phyloP scores from a whole-genome alignment of 371 early-diverging fungal genomes.

The Coemansia linderi region DNA sequence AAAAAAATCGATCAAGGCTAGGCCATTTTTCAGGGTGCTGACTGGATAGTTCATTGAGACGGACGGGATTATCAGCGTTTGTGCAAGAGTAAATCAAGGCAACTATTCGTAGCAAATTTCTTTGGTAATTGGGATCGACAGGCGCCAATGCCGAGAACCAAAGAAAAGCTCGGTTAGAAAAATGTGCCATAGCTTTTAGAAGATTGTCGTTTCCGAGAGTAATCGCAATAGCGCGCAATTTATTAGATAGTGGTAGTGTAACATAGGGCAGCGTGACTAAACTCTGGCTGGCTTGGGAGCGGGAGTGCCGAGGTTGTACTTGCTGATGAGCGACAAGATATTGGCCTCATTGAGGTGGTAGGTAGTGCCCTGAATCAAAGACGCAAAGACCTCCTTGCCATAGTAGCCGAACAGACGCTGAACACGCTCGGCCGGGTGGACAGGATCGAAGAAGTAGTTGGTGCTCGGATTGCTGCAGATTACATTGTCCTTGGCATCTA shows the following conservation, averaged over 20 bases:
- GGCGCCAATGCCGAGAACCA: not conserved
- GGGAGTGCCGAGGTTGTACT: constrained; percentile 24
- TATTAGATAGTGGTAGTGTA: not conserved
- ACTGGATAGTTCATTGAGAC: not conserved
- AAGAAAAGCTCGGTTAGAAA: not conserved
- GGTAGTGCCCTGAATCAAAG: constrained; percentile 1
- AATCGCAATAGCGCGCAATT: not conserved
- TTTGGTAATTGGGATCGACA: not conserved
- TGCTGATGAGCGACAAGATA: constrained; percentile 23
- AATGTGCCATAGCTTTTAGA: not conserved
- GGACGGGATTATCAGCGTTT: not conserved
- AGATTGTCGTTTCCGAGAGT: not conserved
- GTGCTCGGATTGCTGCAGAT: constrained; percentile 36
- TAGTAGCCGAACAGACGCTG: constrained; percentile 43
- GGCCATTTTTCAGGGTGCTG: no score
- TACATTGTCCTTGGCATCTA: constrained; percentile 19
- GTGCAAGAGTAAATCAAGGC: not conserved
- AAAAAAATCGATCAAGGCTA: no score
- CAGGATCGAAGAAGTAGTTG: constrained; percentile 38
- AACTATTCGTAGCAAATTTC: not conserved
- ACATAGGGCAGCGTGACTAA: not conserved
- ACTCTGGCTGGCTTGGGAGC: constrained; percentile 33
- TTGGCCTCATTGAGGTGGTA: constrained; percentile 23
- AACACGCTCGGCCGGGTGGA: constrained; percentile 43
- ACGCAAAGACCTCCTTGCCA: constrained; percentile 9